Evolutionary conservation across 306 rosid species (phyloP).

Genomic region (Styphnolobium japonicum): DNA sequence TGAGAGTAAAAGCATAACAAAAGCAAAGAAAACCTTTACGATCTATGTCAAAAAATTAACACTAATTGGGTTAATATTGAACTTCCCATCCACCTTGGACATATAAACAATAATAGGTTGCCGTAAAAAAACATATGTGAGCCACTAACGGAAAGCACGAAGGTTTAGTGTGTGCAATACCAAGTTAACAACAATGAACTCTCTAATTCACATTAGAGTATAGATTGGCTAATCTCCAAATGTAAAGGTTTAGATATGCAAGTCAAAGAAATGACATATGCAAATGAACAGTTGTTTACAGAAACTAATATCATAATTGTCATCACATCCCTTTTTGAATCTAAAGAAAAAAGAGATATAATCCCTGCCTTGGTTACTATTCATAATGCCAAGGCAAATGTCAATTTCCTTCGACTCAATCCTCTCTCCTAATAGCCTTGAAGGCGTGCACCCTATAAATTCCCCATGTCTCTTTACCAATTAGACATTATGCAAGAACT

Average conservation of each 20-base stretch:
- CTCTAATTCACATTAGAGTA: no score
- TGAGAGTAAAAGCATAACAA: constrained; percentile 61
- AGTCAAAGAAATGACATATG: not conserved
- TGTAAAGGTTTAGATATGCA: not conserved
- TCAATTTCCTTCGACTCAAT: no score
- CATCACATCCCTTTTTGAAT: no score
- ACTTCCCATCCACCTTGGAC: constrained; percentile 73
- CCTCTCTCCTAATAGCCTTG: no score
- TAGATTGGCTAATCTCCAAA: not conserved
- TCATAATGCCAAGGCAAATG: no score
- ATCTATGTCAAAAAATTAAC: constrained; percentile 65
- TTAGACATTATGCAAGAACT: no score
- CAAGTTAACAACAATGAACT: no score
- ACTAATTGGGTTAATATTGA: constrained; percentile 65
- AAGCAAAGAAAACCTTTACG: constrained; percentile 60
- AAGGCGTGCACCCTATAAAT: no score
- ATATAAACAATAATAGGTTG: constrained; percentile 71
- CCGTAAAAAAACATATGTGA: not conserved
- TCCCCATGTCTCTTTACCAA: no score
- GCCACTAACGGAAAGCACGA: not conserved
- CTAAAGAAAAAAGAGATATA: no score
- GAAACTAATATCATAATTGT: no score
- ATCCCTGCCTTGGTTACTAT: no score
- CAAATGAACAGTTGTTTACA: not conserved
- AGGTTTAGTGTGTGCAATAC: not conserved